Evolutionary conservation across 495 filamentous ascomycete genomes (phyloP), one percentile per base, ranked within the genome.

Genomic region (Xylaria sp.): DNA sequence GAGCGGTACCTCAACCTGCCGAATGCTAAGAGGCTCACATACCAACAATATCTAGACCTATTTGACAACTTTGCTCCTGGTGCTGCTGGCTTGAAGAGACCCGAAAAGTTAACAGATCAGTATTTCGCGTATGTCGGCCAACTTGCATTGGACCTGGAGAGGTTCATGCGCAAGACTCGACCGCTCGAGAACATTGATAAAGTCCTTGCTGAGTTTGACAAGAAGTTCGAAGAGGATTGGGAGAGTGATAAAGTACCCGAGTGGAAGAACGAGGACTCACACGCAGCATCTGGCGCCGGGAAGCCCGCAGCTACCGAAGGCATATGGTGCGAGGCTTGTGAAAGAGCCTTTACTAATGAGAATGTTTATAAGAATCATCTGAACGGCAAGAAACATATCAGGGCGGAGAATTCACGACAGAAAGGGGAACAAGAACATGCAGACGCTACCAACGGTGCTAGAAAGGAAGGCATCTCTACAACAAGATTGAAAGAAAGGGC

Each of bases 361-460:
- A 97, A 97, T 77, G 93, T 97, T 58, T 97, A 97, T 83, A 93
- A 93, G 75, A 89, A 88, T 46, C 96, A 99, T 79, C 85, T 98
- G 73, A 91, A 82, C 0, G 93, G 94, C 26, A 95, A 97, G 84
- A 98, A 97, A 79, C 96, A 99, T 78, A 90, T 94, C 76, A 91
- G 91, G 69, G 92, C 91, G 7, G 93, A 92, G 5, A 90, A 92
- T 75, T 86, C 80, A 75, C 84, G 78, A 73, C 84, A 72, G 71
- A 82, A 70, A 59, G 71, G 77, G 71, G 76, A 79, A 46, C 75
- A 73, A 44, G 79, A 72, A 26, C 68, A 68, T 55, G 50, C 64
- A 33, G 29, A 64, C 29, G 68, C 78, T 11, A 69, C 79, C 9
- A 78, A 80, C 37, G 79, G 80, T 31, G 63, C 79, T 15, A 19